Evolutionary conservation across 768 basidiomycete species (phyloP).

Genomic region (Leccinum truebloodii): DNA sequence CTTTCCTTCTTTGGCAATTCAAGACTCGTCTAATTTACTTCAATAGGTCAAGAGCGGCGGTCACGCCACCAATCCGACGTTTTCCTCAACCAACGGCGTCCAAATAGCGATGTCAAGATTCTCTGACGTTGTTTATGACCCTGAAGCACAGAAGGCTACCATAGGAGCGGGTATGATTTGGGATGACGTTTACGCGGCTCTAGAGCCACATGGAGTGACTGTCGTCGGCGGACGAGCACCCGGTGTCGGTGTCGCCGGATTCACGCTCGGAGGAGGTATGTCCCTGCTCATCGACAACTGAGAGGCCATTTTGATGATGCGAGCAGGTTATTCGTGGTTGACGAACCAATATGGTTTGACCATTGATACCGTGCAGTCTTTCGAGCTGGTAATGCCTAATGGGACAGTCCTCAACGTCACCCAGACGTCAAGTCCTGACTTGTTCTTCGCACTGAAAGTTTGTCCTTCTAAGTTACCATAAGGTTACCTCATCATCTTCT

Average conservation of each 20-base stretch:
- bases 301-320: background rate
- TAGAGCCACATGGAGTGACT: background rate
- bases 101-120: background rate
- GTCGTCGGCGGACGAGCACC: background rate
- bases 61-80: background rate
- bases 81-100: background rate
- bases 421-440: slow-evolving; percentile 32
- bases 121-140: background rate
- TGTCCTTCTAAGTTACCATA: background rate
- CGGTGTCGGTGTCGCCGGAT: background rate
- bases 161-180: background rate
- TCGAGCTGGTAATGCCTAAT: slow-evolving; percentile 50
- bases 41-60: background rate
- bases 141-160: background rate
- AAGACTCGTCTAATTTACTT: background rate
- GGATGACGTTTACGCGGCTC: background rate
- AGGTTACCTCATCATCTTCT: background rate
- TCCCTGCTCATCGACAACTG: background rate
- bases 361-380: slow-evolving; percentile 53
- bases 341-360: slow-evolving; percentile 63
- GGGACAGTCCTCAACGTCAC: slow-evolving; percentile 43
- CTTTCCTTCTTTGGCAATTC: no score
- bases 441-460: slow-evolving; percentile 37
- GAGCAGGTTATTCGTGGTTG: slow-evolving; percentile 39
- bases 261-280: background rate